A percentile compares a stretch with the other conserved stretches of the same genome.
Conservation (phyloP, 1,284 basidiomycete genomes). For the Moesziomyces parantarcticus region DNA sequence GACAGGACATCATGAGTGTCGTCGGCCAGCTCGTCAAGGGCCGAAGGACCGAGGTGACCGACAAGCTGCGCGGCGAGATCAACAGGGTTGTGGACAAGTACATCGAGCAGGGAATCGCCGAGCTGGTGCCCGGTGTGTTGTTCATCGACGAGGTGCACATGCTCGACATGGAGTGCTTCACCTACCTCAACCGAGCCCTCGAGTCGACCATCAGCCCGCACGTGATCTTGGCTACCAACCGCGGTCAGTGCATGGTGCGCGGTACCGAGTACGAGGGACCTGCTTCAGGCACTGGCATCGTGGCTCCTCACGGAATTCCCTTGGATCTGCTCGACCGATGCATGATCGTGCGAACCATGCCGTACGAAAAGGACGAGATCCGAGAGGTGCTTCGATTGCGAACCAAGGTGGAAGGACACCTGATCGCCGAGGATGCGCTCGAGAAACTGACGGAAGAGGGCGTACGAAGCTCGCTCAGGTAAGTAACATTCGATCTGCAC, state of each 20-base stretch:
- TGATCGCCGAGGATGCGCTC: slow-evolving; percentile 80
- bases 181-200: slow-evolving; percentile 93
- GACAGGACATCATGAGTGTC: slow-evolving; percentile 98
- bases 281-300: slow-evolving; percentile 75
- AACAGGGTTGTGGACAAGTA: slow-evolving; percentile 99
- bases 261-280: slow-evolving; percentile 75
- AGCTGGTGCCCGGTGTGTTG: slow-evolving; percentile 95
- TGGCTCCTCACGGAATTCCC: slow-evolving; percentile 92
- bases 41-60: slow-evolving; percentile 93
- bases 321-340: slow-evolving; percentile 94
- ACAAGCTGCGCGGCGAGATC: slow-evolving; percentile 93
- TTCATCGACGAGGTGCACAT: slow-evolving; percentile 99
- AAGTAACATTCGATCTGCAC: slow-evolving; percentile 47
- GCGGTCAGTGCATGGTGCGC: slow-evolving; percentile 88
- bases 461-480: slow-evolving; percentile 84
- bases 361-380: slow-evolving; percentile 86
- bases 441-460: slow-evolving; percentile 86
- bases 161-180: slow-evolving; percentile 99
- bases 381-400: slow-evolving; percentile 86
- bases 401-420: slow-evolving; percentile 85
- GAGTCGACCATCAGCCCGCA: slow-evolving; percentile 97
- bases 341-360: slow-evolving; percentile 93
- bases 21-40: slow-evolving; percentile 97
- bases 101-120: slow-evolving; percentile 97
- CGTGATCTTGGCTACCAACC: slow-evolving; percentile 94